Base-by-base conservation (phyloP, 768 basidiomycete species). In the Crassisporium funariophilum region DNA sequence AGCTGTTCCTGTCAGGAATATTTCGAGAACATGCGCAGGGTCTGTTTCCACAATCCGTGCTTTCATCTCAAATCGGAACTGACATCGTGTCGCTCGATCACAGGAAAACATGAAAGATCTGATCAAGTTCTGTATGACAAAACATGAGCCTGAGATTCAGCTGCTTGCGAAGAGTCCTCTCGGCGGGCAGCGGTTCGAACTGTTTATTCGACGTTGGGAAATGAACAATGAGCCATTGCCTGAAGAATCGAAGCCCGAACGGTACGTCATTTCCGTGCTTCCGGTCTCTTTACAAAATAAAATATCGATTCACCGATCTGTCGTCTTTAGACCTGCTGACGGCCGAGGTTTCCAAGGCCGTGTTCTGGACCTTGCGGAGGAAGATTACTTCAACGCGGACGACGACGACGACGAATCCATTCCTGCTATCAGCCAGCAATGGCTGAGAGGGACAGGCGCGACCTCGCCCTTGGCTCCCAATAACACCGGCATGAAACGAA, bases 1-100 rank as follows among this genome's bases (percentile, higher is more conserved):
- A 90, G 87, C 57, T 94, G 93, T 58, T 91, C 94, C 29, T 98
- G 93, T 73, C 87, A 97, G 65, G 97, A 98, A 64, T 88, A 90
- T 53, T 94, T 98, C 58, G 97, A 99, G 57, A 79, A 82, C 55
- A 88, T 98, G 66, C 84, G 93, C 44, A 79, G 83, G 71, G 94
- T 95, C 52, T 52, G 81, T 67, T 15, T n/a, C 12, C 41, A 37
- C 40, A 37, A 11, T 4, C 29, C 16, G 27, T 24, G 10, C 22
- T 27, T 29, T 25, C 17, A 20, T 8, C 36, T 19, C 25, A 22
- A 11, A 29, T 25, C 12, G 22, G 40, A 35, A 48, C 22, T 22
- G 24, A 41, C n/a, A 25, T 5, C 17, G 24, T 23, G 31, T 37
- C 48, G 13, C 19, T 15, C 25, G 12, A 41, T 31, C 44, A 6